Conservation (phyloP, 768 basidiomycete species). For the Vishniacozyma victoriae region DNA sequence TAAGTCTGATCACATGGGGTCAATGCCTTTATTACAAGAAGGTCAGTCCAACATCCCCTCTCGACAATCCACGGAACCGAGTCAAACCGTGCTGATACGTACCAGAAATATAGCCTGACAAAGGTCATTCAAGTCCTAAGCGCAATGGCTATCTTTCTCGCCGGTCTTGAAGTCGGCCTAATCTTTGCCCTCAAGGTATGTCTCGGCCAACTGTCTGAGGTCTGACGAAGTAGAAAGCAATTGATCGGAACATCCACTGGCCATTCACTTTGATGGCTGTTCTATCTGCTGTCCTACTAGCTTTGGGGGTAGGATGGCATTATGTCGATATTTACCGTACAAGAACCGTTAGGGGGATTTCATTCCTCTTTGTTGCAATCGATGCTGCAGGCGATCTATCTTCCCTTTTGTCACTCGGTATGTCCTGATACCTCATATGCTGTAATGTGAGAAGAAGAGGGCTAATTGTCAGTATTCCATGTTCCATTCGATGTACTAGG, state of each 20-base stretch:
- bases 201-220: too few relatives aligned
- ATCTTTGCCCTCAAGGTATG: too few relatives aligned
- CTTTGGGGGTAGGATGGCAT: conserved; percentile 15
- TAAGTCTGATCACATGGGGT: not conserved
- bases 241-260: too few relatives aligned
- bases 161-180: too few relatives aligned
- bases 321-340: conserved; percentile 20
- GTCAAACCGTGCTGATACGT: too few relatives aligned
- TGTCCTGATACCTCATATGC: not conserved
- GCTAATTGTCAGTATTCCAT: conserved; percentile 6
- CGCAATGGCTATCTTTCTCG: too few relatives aligned
- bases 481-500: conserved; percentile 9
- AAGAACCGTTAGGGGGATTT: conserved; percentile 16
- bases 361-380: conserved; percentile 14
- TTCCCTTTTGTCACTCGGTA: conserved; percentile 10
- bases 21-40: not conserved
- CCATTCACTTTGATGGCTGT: conserved; percentile 12
- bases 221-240: too few relatives aligned
- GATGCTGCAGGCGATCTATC: conserved; percentile 21
- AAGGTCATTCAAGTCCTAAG: too few relatives aligned
- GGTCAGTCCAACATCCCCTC: too few relatives aligned
- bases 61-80: too few relatives aligned
- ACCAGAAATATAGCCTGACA: too few relatives aligned
- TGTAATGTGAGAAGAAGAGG: not conserved
- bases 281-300: conserved; percentile 16